These are phyloP conservation scores for Euphorbia tirucalli DNA, from an alignment of 345 rosid genomes.

Conservation along the genomic window DNA sequence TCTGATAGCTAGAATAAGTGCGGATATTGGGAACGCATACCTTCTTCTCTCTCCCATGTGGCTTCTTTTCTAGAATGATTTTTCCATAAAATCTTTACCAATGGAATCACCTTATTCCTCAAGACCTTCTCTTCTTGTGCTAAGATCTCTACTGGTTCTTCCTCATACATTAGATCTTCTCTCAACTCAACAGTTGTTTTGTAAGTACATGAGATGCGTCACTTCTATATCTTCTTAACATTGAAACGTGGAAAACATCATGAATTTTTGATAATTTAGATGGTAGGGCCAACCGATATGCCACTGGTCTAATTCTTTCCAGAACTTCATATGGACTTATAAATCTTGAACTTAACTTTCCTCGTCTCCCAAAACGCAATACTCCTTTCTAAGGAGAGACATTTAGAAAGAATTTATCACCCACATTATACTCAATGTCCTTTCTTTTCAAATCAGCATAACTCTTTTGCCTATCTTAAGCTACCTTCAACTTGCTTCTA, in stretches of 20 bases:
- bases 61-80: not conserved
- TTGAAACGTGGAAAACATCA: not conserved
- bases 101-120: not conserved
- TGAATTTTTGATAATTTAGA: not conserved
- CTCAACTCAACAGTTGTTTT: not conserved
- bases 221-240: not conserved
- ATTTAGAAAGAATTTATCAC: not conserved
- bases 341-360: not conserved
- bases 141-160: not conserved
- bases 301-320: not conserved
- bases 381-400: not conserved
- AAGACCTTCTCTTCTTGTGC: not conserved
- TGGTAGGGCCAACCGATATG: not conserved
- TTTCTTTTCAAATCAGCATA: not conserved
- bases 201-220: not conserved
- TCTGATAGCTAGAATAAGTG: too few species aligned
- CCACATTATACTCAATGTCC: not conserved
- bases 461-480: not conserved
- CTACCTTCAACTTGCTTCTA: not conserved
- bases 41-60: not conserved
- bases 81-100: not conserved
- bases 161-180: not conserved
- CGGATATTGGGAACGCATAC: too few species aligned
- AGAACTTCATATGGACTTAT: not conserved
- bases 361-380: not conserved